Percentiles rank a stretch among this genome's conserved stretches.
phyloP scores from a whole-genome alignment of 1,139 yeast species.

The Tardiomyces digboiensis region DNA sequence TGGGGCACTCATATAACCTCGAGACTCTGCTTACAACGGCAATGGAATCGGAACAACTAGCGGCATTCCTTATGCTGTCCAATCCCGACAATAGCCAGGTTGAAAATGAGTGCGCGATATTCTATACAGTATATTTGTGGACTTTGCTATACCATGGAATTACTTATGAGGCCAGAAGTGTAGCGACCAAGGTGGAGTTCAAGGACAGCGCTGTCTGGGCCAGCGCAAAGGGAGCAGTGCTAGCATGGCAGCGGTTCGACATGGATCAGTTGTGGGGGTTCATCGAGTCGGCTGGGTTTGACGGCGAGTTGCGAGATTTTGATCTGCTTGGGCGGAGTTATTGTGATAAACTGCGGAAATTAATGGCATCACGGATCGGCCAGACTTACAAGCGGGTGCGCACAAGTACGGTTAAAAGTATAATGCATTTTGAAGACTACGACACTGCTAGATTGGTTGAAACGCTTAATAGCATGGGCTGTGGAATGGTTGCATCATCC shows the following conservation, averaged over 20 bases:
- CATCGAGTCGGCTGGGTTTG: slow-evolving; percentile 1
- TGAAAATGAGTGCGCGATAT: slow-evolving; percentile 1
- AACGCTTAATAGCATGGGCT: neutral
- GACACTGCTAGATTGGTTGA: neutral
- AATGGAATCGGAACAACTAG: neutral
- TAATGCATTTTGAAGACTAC: neutral
- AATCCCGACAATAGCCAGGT: no score
- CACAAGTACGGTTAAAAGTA: neutral
- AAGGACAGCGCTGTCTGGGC: neutral
- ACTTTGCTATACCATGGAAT: slow-evolving; percentile 3
- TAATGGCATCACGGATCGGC: neutral
- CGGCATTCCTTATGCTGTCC: no score
- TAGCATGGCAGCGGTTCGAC: neutral
- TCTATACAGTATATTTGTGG: slow-evolving; percentile 8
- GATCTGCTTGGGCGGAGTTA: neutral
- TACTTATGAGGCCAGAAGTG: slow-evolving; percentile 1
- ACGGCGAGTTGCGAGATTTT: neutral
- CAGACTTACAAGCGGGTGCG: neutral
- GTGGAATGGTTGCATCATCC: no score
- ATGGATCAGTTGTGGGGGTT: neutral
- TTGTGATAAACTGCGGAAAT: neutral
- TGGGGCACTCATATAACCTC: neutral
- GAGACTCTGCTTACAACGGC: neutral
- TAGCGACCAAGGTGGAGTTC: neutral
- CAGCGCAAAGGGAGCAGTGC: neutral